A percentile compares a stretch with the other conserved stretches of the same genome.
Conservation (phyloP, 805 yeast genomes). For the Saturnispora dispora region DNA sequence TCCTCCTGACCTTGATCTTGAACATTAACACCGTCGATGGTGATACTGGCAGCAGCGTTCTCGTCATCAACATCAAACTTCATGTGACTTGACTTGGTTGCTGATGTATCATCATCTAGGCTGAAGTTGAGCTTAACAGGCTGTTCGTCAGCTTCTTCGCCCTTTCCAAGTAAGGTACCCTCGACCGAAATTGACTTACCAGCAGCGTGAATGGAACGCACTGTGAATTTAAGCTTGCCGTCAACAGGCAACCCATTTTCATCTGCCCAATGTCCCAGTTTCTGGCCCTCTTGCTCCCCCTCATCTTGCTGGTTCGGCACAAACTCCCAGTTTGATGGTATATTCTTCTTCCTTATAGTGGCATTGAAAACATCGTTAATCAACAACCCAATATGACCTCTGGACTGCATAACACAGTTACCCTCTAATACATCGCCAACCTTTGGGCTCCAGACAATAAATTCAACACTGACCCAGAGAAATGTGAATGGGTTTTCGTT, state of each 20-base stretch:
- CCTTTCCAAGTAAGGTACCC: conserved; percentile 65
- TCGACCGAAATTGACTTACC: conserved; percentile 81
- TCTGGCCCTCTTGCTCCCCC: conserved; percentile 19
- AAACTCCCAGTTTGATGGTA: conserved; percentile 83
- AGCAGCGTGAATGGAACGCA: conserved; percentile 62
- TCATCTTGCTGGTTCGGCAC: conserved; percentile 72
- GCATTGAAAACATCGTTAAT: conserved; percentile 94
- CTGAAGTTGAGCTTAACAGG: conserved; percentile 35
- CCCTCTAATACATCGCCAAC: conserved; percentile 87
- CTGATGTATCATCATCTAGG: conserved; percentile 4
- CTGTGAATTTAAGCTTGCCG: conserved; percentile 71
- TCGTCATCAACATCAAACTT: conserved; percentile 31
- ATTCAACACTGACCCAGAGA: conserved; percentile 75
- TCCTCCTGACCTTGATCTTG: conserved; percentile 6
- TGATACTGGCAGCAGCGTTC: conserved; percentile 2
- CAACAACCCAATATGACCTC: conserved; percentile 86
- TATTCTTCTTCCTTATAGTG: conserved; percentile 71
- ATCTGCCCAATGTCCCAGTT: conserved; percentile 82
- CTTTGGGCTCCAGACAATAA: conserved; percentile 84
- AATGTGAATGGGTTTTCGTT: conserved; percentile 83
- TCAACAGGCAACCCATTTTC: conserved; percentile 64
- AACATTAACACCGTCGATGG: conserved; percentile 3
- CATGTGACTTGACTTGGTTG: conserved; percentile 26
- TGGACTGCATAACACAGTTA: conserved; percentile 82
- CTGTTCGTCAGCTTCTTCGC: conserved; percentile 31